phyloP scores from a whole-genome alignment of 2,329 filamentous ascomycete species.

The Fusarium tricinctum region DNA sequence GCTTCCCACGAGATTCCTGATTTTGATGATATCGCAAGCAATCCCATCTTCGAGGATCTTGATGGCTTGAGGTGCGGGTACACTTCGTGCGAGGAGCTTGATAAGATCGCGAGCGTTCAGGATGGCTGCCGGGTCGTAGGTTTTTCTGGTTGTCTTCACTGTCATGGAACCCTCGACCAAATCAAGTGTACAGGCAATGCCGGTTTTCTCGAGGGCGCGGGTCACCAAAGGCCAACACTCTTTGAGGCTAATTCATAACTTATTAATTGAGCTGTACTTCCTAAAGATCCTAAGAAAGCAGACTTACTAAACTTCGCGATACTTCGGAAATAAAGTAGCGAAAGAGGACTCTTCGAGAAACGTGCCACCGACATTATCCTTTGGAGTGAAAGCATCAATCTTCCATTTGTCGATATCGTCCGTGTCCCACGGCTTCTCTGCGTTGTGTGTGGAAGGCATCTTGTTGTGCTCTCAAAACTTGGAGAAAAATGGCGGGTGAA shows the following conservation, averaged over 20 bases:
- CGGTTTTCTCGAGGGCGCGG: constrained; percentile 84
- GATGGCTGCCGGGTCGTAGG: constrained; percentile 91
- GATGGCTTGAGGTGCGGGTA: constrained; percentile 91
- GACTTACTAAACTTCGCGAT: constrained; percentile 77
- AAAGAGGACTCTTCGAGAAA: constrained; percentile 97
- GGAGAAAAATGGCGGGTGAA: background rate
- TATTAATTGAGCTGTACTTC: too few relatives aligned
- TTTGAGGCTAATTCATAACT: constrained; percentile 71
- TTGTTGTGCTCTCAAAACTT: constrained; percentile 1
- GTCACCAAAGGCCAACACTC: constrained; percentile 95
- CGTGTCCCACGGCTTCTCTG: constrained; percentile 94
- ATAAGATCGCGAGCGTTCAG: constrained; percentile 95
- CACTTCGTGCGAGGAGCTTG: constrained; percentile 90
- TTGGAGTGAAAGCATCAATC: constrained; percentile 85
- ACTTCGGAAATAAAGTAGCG: constrained; percentile 90
- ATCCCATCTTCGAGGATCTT: constrained; percentile 94
- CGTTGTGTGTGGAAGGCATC: constrained; percentile 92
- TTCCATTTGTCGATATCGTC: constrained; percentile 99
- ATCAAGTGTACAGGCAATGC: constrained; percentile 92
- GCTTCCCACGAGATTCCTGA: constrained; percentile 88
- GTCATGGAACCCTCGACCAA: constrained; percentile 97
- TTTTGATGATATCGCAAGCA: constrained; percentile 96
- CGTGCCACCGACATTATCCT: constrained; percentile 86
- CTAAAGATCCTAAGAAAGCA: too few relatives aligned
- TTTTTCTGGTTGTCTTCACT: constrained; percentile 93